A percentile compares a stretch with the other conserved stretches of the same genome.
Evolutionary conservation across 768 basidiomycete species (phyloP).

Genomic region (Coprinellus micaceus): DNA sequence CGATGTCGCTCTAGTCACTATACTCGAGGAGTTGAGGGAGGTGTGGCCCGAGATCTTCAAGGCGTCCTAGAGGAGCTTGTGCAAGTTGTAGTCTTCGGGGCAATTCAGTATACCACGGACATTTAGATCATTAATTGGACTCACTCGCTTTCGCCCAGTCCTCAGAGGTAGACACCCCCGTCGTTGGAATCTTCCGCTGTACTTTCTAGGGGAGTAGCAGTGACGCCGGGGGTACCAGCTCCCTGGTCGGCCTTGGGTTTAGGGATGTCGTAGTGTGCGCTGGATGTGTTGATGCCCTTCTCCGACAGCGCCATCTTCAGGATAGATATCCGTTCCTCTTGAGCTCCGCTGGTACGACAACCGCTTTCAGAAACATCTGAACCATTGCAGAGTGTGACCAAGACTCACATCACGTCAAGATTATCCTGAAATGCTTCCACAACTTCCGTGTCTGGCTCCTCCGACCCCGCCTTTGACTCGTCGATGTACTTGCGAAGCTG

Average conservation of each 20-base stretch:
- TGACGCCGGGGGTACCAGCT: neutral
- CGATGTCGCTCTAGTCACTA: constrained; percentile 48
- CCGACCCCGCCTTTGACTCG: constrained; percentile 20
- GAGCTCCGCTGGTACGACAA: constrained; percentile 57
- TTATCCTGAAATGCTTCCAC: constrained; percentile 67
- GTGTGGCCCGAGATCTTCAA: constrained; percentile 79
- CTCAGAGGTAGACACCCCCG: constrained; percentile 7
- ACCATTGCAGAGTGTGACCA: no score
- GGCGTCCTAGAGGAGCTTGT: constrained; percentile 4
- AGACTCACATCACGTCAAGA: constrained; percentile 57
- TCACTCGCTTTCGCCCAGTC: no score
- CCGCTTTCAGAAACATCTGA: no score
- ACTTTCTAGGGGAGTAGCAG: neutral
- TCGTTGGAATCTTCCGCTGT: neutral
- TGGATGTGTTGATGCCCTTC: constrained; percentile 46
- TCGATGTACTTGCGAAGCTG: constrained; percentile 47
- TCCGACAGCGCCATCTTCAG: constrained; percentile 60
- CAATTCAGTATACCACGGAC: no score
- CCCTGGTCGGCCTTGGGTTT: neutral
- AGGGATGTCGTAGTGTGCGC: constrained; percentile 45
- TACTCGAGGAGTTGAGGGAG: constrained; percentile 62
- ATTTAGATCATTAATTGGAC: no score
- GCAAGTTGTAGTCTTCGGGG: no score
- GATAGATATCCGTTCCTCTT: constrained; percentile 72
- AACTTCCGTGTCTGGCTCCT: constrained; percentile 51